Percentiles rank a stretch among this genome's conserved stretches.
phyloP scores from a whole-genome alignment of 768 basidiomycete species.

The Lyophyllum semitale region DNA sequence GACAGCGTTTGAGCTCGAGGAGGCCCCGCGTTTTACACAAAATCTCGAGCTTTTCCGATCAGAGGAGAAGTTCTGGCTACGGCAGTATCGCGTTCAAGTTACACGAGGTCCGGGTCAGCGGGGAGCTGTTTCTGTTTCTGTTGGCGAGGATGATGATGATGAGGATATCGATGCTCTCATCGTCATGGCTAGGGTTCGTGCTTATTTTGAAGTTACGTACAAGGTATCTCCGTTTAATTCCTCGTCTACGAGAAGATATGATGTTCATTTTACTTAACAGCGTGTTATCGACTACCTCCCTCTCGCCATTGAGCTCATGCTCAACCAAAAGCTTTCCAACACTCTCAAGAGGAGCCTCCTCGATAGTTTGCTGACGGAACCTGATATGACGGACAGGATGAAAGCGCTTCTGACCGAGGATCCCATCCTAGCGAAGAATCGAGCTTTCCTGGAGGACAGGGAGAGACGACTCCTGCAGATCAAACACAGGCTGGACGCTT shows the following conservation, averaged over 20 bases:
- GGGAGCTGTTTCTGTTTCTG: too few species aligned
- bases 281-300: conserved; percentile 59
- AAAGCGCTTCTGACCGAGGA: conserved; percentile 42
- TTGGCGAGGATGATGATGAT: too few species aligned
- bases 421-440: conserved; percentile 28
- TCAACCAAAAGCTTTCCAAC: conserved; percentile 40
- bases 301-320: conserved; percentile 44
- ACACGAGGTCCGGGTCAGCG: too few species aligned
- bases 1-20: conserved; percentile 40
- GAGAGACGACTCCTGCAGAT: conserved; percentile 27
- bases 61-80: conserved; percentile 23
- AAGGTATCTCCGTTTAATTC: conserved; percentile 35
- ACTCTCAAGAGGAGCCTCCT: conserved; percentile 38
- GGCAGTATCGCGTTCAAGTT: not conserved
- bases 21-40: conserved; percentile 35
- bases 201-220: conserved; percentile 57
- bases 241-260: not conserved
- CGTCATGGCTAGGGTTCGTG: conserved; percentile 56
- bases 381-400: conserved; percentile 14
- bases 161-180: conserved; percentile 38
- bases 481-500: conserved; percentile 27
- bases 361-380: conserved; percentile 22
- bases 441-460: conserved; percentile 31
- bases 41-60: conserved; percentile 20
- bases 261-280: conserved; percentile 27